Evolutionary conservation across 495 filamentous ascomycete species (phyloP), one percentile per base, ranked within the genome.

Genomic region (Aspergillus bridgeri): DNA sequence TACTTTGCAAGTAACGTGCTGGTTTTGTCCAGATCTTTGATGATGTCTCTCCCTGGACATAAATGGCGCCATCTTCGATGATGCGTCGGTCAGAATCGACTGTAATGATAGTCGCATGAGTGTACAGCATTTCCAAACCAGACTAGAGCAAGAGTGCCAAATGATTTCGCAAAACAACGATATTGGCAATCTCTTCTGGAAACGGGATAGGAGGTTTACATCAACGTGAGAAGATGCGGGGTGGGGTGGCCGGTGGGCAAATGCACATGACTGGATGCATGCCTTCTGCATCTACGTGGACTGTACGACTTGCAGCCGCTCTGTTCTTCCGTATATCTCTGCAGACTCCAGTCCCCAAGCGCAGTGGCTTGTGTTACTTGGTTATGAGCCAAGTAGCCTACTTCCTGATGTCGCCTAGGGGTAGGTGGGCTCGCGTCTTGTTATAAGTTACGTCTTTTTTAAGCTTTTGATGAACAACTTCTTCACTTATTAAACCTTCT

Each of bases 81-180:
- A 82, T 73, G 24, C 73, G 71, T 18, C 79, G 71, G 3, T 57
- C 48, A 8, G 60, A 18, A 58, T 79, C 77, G 44, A 81, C 63
- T 1, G 79, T 81, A 56, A 81, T 67, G 48, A 82, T 73, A 2
- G 77, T 80, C 5, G 76, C 69, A 57, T 73, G 60, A 0, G 65
- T 70, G 54, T 70, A 73, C 3, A 75, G 63, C 69, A 72, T 72
- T 43, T 38, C 5, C 13, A 38, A 38, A 38, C 17, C 33, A 15
- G 9, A 9, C 1, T 38, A 13, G 2, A 3, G 9, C 11, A 15
- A 38, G 9, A 2, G 2, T 2, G 1, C 13, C 1, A 15, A 11
- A 38, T 2, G 33, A 38, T 15, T 4, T 2, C 8, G 33, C 17
- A 15, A 38, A 15, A 2, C 33, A 11, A 15, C 9, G 1, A 4